Evolutionary conservation across 2,329 filamentous ascomycete genomes (phyloP).

Genomic region (Aureobasidium pullulans): DNA sequence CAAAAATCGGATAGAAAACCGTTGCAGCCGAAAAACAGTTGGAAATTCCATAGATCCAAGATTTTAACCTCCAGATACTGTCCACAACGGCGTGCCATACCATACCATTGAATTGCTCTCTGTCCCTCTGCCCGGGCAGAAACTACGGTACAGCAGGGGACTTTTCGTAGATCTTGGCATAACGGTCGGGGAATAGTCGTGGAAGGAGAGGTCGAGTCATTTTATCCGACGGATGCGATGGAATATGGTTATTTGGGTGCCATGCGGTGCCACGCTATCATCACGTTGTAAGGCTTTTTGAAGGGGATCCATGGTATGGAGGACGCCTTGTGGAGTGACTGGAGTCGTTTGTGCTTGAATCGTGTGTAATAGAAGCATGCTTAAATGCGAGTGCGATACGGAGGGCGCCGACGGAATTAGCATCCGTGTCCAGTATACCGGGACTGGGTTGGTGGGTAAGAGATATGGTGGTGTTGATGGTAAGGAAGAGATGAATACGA

Average conservation of each 20-base stretch:
- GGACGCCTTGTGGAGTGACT: no score
- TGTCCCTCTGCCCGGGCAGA: no score
- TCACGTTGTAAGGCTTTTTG: neutral
- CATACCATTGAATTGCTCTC: no score
- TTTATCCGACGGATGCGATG: neutral
- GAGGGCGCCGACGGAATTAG: neutral
- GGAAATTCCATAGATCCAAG: no score
- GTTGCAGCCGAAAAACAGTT: no score
- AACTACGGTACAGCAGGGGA: no score
- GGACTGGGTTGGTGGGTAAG: neutral
- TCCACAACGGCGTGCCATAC: no score
- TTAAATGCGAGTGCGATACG: neutral
- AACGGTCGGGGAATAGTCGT: neutral
- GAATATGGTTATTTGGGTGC: neutral
- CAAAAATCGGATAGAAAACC: no score
- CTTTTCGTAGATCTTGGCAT: no score
- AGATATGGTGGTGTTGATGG: neutral
- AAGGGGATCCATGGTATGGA: neutral
- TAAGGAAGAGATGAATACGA: conserved; percentile 30
- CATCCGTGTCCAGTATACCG: neutral
- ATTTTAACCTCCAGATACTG: no score
- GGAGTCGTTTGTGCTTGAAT: neutral
- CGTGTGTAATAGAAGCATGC: neutral
- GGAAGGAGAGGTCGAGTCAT: neutral
- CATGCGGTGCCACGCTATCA: neutral